phyloP scores from a whole-genome alignment of 768 basidiomycete genomes.

The Auricularia cornea region DNA sequence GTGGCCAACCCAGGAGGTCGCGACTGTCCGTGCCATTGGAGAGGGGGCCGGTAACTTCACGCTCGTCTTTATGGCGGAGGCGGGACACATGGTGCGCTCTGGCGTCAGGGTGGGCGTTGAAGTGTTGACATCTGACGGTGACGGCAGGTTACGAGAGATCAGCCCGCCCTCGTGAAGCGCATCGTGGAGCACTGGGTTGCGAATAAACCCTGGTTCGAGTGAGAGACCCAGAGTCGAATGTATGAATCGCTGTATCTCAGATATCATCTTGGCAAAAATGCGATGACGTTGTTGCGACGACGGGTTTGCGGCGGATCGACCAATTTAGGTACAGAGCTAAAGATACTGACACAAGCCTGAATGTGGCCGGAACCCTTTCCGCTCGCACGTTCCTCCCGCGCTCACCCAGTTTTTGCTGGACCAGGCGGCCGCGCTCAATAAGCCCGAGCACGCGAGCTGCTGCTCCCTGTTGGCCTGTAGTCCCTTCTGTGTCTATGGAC shows the following conservation, averaged over 20 bases:
- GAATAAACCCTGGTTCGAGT: slow-evolving; percentile 6
- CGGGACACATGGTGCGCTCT: slow-evolving; percentile 26
- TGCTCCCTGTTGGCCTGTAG: too few relatives aligned
- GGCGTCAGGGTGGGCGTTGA: not conserved
- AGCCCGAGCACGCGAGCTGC: not conserved
- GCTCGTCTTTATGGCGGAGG: slow-evolving; percentile 21
- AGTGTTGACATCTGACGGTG: not conserved
- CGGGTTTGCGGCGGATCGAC: not conserved
- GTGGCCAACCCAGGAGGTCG: slow-evolving; percentile 18
- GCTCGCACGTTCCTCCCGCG: not conserved
- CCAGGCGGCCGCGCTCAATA: too few relatives aligned
- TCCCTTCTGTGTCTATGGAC: not conserved
- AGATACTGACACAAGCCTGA: not conserved
- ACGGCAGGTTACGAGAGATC: slow-evolving; percentile 16
- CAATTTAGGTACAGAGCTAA: not conserved
- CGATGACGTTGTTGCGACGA: too few relatives aligned
- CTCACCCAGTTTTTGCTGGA: not conserved
- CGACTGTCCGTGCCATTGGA: slow-evolving; percentile 21
- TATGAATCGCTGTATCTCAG: too few relatives aligned
- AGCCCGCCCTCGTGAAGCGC: slow-evolving; percentile 16
- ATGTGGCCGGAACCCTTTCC: not conserved
- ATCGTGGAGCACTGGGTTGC: slow-evolving; percentile 20
- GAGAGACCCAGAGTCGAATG: too few relatives aligned
- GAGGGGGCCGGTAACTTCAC: slow-evolving; percentile 27
- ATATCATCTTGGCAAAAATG: too few relatives aligned